Evolutionary conservation across 192 early-diverging fungal genomes (phyloP).

Genomic region (Piromyces finnis): DNA sequence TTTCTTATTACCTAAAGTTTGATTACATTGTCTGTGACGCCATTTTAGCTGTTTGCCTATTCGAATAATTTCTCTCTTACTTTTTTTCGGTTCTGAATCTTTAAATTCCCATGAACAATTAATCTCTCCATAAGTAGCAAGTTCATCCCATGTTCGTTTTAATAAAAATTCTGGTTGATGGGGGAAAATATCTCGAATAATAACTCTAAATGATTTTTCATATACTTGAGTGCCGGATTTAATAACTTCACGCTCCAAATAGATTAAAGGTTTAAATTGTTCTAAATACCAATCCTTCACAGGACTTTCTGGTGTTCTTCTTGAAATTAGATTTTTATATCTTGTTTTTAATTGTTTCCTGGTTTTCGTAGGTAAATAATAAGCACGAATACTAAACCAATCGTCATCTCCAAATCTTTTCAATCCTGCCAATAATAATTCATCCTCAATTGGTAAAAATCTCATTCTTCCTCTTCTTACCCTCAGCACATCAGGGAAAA

Average conservation of each 20-base stretch:
- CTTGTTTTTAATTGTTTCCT: slow-evolving; percentile 25
- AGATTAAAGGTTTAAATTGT: slow-evolving; percentile 19
- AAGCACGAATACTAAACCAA: slow-evolving; percentile 16
- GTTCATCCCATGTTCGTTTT: background rate
- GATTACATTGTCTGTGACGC: background rate
- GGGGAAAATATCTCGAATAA: background rate
- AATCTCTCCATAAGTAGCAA: background rate
- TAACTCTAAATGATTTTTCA: background rate
- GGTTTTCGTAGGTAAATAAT: slow-evolving; percentile 26
- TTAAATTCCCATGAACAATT: background rate
- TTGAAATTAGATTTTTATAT: slow-evolving; percentile 17
- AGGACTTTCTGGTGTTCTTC: slow-evolving; percentile 13
- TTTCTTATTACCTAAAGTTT: background rate
- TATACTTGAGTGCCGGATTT: background rate
- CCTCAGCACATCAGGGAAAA: slow-evolving; percentile 15
- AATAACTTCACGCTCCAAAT: slow-evolving; percentile 16
- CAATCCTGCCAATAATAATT: slow-evolving; percentile 15
- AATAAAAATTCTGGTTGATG: background rate
- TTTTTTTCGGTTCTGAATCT: background rate
- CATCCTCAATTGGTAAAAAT: slow-evolving; percentile 19
- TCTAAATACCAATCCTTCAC: slow-evolving; percentile 18
- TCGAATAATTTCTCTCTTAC: background rate
- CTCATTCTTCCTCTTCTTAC: slow-evolving; percentile 25
- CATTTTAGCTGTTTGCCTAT: background rate
- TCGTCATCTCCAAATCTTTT: slow-evolving; percentile 24